phyloP scores from a whole-genome alignment of 495 filamentous ascomycete genomes.

The Aspergillus carlsbadensis region DNA sequence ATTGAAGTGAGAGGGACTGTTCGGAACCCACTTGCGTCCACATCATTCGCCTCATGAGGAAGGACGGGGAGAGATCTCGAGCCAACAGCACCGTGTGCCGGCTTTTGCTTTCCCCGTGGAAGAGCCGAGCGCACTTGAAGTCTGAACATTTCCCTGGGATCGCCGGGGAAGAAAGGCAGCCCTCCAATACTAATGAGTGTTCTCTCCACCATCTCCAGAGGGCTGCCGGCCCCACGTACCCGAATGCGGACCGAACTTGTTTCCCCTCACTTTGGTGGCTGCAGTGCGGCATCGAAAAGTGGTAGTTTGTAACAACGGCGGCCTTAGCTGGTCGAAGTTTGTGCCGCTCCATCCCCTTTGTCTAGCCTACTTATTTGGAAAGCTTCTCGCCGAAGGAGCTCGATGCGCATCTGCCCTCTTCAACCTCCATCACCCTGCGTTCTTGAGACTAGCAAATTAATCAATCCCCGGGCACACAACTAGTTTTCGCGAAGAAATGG shows the following conservation, averaged over 20 bases:
- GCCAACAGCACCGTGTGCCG: background rate
- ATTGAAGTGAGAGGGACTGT: background rate
- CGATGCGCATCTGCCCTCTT: background rate
- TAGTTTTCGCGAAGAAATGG: background rate
- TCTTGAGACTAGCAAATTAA: background rate
- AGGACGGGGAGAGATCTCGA: background rate
- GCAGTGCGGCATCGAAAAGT: constrained; percentile 2
- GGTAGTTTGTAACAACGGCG: background rate
- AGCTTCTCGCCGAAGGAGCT: background rate
- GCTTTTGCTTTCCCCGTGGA: background rate
- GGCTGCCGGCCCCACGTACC: constrained; percentile 17
- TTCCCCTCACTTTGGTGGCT: constrained; percentile 20
- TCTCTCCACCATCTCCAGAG: background rate
- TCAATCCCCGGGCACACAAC: background rate
- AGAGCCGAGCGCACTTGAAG: background rate
- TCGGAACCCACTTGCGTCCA: background rate
- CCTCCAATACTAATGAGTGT: background rate
- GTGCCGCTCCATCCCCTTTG: background rate
- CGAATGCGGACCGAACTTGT: constrained; percentile 7
- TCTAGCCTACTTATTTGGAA: background rate
- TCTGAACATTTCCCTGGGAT: background rate
- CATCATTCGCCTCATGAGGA: background rate
- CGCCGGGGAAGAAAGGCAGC: background rate
- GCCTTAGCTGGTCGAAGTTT: background rate
- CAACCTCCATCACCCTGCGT: background rate